Conservation (phyloP, 306 rosid species). For the Biancaea sappan region DNA sequence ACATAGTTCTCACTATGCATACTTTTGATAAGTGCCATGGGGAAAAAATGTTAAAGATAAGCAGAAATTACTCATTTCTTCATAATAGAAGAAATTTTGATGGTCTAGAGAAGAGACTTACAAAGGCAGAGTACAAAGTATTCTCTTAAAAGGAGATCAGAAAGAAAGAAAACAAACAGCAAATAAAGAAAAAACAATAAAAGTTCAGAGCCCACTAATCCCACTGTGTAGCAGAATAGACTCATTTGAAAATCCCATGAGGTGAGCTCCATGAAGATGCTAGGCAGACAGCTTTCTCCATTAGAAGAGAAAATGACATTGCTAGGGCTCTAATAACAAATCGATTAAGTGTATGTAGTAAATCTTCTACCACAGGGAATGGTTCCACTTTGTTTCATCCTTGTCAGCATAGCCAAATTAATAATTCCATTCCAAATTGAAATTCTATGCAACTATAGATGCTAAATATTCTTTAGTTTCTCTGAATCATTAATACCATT, state of each 20-base stretch:
- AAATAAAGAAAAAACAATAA: background rate
- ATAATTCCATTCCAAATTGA: too few species aligned
- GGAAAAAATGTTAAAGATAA: background rate
- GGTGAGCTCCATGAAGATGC: background rate
- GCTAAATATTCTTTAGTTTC: background rate
- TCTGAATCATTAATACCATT: background rate
- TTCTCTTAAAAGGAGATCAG: background rate
- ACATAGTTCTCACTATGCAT: slow-evolving; percentile 3
- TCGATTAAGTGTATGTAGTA: background rate
- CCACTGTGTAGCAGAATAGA: background rate
- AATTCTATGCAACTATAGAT: background rate
- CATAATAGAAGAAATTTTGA: background rate
- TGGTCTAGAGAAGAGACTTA: background rate
- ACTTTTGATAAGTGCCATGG: slow-evolving; percentile 8
- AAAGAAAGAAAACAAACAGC: slow-evolving; percentile 2
- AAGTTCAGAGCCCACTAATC: background rate
- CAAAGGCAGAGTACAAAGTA: background rate
- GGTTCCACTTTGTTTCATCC: background rate
- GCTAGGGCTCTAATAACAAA: background rate
- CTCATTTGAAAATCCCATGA: background rate
- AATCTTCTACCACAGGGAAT: background rate
- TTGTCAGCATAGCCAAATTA: background rate
- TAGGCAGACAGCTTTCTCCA: background rate
- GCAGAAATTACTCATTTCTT: background rate
- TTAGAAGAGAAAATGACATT: background rate